Conservation (phyloP, 768 basidiomycete genomes). For the Boletus patriciae region DNA sequence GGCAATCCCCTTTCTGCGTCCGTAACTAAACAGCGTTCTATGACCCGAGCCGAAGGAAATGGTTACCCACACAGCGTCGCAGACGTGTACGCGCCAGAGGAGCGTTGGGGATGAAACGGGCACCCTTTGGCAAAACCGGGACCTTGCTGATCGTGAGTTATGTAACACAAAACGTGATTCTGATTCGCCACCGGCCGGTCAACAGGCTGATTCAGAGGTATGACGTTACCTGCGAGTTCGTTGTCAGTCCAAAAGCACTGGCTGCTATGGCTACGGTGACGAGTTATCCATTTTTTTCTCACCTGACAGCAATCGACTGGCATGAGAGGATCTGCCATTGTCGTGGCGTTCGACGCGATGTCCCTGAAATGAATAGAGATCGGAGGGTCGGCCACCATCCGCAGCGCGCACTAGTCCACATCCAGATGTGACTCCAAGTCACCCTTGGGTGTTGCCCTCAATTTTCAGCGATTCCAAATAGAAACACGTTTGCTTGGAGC, state of each 20-base stretch:
- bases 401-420: neutral
- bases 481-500: neutral
- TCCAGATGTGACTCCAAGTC: neutral
- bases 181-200: neutral
- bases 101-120: neutral
- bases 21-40: neutral
- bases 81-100: neutral
- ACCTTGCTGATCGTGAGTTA: neutral
- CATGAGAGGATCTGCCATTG: neutral
- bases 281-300: neutral
- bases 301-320: neutral
- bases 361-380: neutral
- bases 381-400: neutral
- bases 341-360: neutral
- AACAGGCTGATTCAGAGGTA: too few species aligned
- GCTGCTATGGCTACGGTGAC: conserved; percentile 1
- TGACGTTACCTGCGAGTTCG: neutral
- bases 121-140: neutral
- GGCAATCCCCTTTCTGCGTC: neutral
- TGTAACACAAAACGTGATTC: neutral
- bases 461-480: neutral
- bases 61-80: neutral
- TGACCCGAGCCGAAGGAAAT: neutral
- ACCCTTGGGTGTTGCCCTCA: neutral
- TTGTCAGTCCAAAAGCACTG: neutral